phyloP scores from a whole-genome alignment of 768 basidiomycete species.

The Macrolepiota dolichaula region DNA sequence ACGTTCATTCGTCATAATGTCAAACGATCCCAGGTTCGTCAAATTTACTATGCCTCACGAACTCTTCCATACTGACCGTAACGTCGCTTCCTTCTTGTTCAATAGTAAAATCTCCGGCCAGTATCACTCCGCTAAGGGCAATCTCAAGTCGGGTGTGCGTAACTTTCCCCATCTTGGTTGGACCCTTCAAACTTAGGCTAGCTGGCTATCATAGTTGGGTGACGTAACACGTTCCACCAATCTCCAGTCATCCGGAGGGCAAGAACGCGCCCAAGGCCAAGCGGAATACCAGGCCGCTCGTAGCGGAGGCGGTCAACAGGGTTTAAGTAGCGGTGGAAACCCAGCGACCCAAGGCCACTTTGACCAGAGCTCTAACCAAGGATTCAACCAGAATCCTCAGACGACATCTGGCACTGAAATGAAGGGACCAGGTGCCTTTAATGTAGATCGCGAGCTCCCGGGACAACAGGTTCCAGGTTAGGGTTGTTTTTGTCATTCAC shows the following conservation, averaged over 20 bases:
- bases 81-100: neutral
- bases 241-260: slow-evolving; percentile 41
- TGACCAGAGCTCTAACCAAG: too few relatives aligned
- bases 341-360: too few relatives aligned
- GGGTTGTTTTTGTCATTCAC: too few relatives aligned
- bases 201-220: slow-evolving; percentile 20
- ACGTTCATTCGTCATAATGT: too few relatives aligned
- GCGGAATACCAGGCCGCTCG: slow-evolving; percentile 43
- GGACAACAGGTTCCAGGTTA: too few relatives aligned
- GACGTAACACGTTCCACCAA: slow-evolving; percentile 39
- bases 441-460: too few relatives aligned
- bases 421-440: too few relatives aligned
- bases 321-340: slow-evolving; percentile 40
- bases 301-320: slow-evolving; percentile 40
- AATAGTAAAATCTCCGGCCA: slow-evolving; percentile 37
- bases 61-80: too few relatives aligned
- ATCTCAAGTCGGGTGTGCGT: slow-evolving; percentile 27
- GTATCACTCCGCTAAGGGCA: slow-evolving; percentile 36
- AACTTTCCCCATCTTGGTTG: neutral
- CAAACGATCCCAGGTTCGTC: too few relatives aligned
- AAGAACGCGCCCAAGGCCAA: slow-evolving; percentile 47
- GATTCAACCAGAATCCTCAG: too few relatives aligned
- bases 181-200: neutral
- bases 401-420: too few relatives aligned
- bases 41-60: too few relatives aligned